Evolutionary conservation across 1,284 basidiomycete species (phyloP), one percentile per base, ranked within the genome.

Genomic region (Cutaneotrichosporon cutaneum): DNA sequence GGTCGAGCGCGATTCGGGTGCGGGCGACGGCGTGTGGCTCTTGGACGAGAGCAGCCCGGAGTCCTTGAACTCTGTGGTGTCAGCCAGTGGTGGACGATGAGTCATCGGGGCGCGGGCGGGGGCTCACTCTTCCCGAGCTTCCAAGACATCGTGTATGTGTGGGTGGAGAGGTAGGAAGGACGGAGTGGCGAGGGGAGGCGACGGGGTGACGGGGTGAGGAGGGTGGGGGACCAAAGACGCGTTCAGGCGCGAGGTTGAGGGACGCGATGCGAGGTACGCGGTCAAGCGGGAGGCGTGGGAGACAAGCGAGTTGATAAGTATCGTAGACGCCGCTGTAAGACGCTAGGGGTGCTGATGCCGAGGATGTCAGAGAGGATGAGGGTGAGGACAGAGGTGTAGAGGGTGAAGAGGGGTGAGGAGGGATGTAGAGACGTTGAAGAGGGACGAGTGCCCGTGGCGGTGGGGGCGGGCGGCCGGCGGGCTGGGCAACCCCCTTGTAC

Each of bases 91-190:
- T 30, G 30, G 30, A n/a, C 30, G 50, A 54, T 64, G 63, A 26
- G 63, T 65, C 60, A 65, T 60, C 63, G 45, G 27, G 24, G 21
- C 9, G 32, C 52, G 16, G 10, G 44, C n/a, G 21, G n/a, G 13
- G 2, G 74, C 80, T 69, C 65, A 81, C 81, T 82, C 72, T 82
- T 82, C 45, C 80, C 80, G 18, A 82, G 68, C 67, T 81, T 81
- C 81, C 81, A 82, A 10, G 79, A 80, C 79, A 80, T 81, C 63
- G 35, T 70, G 67, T 36, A 26, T 26, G 52, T 10, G 50, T 42
- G 18, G 58, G 11, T 53, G 22, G 27, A 22, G 42, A 26, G 39
- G 16, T 14, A 26, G 36, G 27, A 13, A 35, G 44, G 35, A 13
- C 24, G 44, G 35, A n/a, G 52, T 5, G 24, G 8, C 13, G 36